Conservation (phyloP, 2,329 filamentous ascomycete genomes). For the Stemphylium vesicarium region DNA sequence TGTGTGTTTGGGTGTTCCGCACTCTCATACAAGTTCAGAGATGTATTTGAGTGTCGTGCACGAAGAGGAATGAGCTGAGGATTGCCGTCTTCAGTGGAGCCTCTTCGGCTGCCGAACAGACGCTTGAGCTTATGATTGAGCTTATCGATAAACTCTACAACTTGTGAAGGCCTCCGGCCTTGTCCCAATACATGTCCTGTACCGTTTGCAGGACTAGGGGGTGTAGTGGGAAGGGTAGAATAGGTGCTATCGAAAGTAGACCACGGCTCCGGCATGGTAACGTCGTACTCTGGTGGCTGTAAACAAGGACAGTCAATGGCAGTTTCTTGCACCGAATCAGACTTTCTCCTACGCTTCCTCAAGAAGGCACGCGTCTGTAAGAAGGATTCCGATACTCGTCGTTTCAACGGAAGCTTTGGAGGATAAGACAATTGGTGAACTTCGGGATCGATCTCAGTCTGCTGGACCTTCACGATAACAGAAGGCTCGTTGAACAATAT, state of each 20-base stretch:
- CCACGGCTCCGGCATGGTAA: slow-evolving; percentile 1
- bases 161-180: slow-evolving; percentile 4
- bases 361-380: slow-evolving; percentile 1
- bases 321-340: neutral
- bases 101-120: slow-evolving; percentile 9
- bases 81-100: neutral
- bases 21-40: neutral
- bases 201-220: neutral
- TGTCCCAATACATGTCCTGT: neutral
- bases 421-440: neutral
- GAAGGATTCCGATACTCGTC: slow-evolving; percentile 4
- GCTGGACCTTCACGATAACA: neutral
- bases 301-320: neutral
- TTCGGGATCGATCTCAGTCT: slow-evolving; percentile 1
- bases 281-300: neutral
- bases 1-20: neutral
- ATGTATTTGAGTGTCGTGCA: neutral
- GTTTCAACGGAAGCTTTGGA: neutral
- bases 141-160: slow-evolving; percentile 7
- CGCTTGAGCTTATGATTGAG: slow-evolving; percentile 1
- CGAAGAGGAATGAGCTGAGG: neutral
- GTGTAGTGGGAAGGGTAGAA: slow-evolving; percentile 2
- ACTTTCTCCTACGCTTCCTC: slow-evolving; percentile 4
- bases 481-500: neutral
- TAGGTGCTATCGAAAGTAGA: slow-evolving; percentile 1